Evolutionary conservation across 106 monocot species (phyloP), one percentile per base, ranked within the genome.

Genomic region (Platanthera guangdongensis): DNA sequence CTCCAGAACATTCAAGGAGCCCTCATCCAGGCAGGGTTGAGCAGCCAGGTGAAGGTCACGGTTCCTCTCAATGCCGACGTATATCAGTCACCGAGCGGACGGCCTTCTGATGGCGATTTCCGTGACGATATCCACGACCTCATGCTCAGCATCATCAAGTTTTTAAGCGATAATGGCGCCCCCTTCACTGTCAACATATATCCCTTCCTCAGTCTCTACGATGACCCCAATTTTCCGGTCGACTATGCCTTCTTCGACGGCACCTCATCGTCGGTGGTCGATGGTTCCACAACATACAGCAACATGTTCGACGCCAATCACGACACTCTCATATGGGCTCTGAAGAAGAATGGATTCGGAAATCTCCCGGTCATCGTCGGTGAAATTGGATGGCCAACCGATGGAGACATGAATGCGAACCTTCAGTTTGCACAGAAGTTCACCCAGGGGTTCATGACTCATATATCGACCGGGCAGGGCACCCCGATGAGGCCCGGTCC

Each of bases 161-260:
- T 91, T 76, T 75, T 88, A 52, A 78, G 72, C 57, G 53, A 84
- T 55, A 91, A 75, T 45, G 73, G 50, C 2, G 81, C 86, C 3
- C 84, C 91, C 6, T 91, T 91, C 86, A 86, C 86, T 11, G 91
- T 91, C 76, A 93, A 93, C 87, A 93, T 93, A 50, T 93, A 89
- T 85, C 92, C 92, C 5, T 92, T 92, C 83, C 81, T 89, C 70
- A 89, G 87, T 67, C 85, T 89, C 47, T 89, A 89, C 74, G 59
- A 57, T 22, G 82, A 82, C 64, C 69, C 83, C 2, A 73, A 81
- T 63, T 92, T 92, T 76, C 92, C 92, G 0, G 47, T 89, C 16
- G 83, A 92, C 68, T 92, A 78, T 15, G 92, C 92, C 12, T 92
- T 92, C 82, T 92, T 92, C 55, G 87, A 87, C 48, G 89, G 80